phyloP scores from a whole-genome alignment of 768 basidiomycete species.

The Hypholoma fasciculare region DNA sequence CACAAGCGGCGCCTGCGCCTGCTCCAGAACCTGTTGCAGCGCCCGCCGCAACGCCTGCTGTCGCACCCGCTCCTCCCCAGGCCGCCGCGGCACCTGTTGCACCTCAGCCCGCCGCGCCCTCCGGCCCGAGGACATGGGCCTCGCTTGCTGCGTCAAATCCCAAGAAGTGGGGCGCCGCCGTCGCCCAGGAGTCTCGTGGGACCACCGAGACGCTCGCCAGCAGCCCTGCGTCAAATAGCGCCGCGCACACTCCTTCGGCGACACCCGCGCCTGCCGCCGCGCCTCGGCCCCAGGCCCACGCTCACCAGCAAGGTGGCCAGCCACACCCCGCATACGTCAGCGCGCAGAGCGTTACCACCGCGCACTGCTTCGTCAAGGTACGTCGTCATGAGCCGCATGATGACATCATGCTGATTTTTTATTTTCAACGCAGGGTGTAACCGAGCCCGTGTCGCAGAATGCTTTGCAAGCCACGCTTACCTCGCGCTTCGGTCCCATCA shows the following conservation, averaged over 20 bases:
- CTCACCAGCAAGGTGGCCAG: conserved; percentile 6
- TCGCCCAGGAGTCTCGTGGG: conserved; percentile 77
- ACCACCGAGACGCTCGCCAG: conserved; percentile 58
- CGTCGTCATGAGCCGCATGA: not conserved
- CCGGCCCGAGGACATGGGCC: conserved; percentile 86
- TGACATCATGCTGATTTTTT: not conserved
- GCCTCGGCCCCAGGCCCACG: conserved; percentile 25
- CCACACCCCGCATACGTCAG: conserved; percentile 50
- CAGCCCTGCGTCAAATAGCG: conserved; percentile 39
- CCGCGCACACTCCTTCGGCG: conserved; percentile 18
- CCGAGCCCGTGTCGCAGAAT: conserved; percentile 57
- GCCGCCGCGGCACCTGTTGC: conserved; percentile 29
- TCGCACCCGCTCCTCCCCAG: conserved; percentile 29
- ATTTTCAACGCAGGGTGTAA: conserved; percentile 58
- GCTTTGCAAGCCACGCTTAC: conserved; percentile 52
- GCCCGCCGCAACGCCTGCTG: conserved; percentile 28
- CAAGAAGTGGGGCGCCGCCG: conserved; percentile 83
- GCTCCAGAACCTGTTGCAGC: conserved; percentile 28
- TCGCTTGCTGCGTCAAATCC: conserved; percentile 82
- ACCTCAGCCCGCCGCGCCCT: conserved; percentile 38
- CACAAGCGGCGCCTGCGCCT: conserved; percentile 27
- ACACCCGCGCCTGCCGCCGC: conserved; percentile 27
- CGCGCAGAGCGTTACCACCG: conserved; percentile 61
- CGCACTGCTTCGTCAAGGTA: conserved; percentile 94
- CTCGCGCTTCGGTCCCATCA: conserved; percentile 75